Conservation (phyloP, 1,284 basidiomycete genomes). For the Sparassis latifolia region DNA sequence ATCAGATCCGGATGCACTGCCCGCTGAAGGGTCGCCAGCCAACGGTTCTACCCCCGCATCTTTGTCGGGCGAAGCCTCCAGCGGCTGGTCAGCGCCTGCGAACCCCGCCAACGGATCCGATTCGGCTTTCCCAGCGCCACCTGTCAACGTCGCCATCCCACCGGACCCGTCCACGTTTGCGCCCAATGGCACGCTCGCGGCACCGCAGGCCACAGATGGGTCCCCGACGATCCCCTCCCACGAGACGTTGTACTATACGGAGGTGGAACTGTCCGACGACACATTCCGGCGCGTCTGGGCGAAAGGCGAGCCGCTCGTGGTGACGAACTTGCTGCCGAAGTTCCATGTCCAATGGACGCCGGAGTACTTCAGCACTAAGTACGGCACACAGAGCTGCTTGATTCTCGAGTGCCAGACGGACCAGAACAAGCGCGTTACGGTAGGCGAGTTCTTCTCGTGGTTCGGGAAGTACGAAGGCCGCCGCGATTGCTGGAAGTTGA, state of each 20-base stretch:
- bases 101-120: constrained; percentile 1
- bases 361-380: constrained; percentile 68
- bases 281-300: constrained; percentile 69
- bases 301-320: constrained; percentile 70
- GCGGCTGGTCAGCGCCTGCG: neutral
- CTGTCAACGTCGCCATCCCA: constrained; percentile 20
- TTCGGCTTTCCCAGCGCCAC: constrained; percentile 7
- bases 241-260: constrained; percentile 38
- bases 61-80: neutral
- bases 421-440: constrained; percentile 51
- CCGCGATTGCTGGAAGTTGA: constrained; percentile 72
- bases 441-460: constrained; percentile 73
- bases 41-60: neutral
- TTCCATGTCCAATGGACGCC: constrained; percentile 78
- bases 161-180: constrained; percentile 8
- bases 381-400: constrained; percentile 61
- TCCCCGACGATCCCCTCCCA: constrained; percentile 33
- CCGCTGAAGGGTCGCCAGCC: constrained; percentile 5
- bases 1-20: constrained; percentile 7
- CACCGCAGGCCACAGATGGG: constrained; percentile 12
- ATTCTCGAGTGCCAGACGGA: constrained; percentile 80
- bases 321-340: constrained; percentile 54
- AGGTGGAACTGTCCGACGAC: constrained; percentile 49
- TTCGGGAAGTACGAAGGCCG: constrained; percentile 67
- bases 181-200: constrained; percentile 8